Percentiles rank a stretch among this genome's conserved stretches.
Conservation (phyloP, 2,329 filamentous ascomycete genomes). For the Talaromyces piceae region DNA sequence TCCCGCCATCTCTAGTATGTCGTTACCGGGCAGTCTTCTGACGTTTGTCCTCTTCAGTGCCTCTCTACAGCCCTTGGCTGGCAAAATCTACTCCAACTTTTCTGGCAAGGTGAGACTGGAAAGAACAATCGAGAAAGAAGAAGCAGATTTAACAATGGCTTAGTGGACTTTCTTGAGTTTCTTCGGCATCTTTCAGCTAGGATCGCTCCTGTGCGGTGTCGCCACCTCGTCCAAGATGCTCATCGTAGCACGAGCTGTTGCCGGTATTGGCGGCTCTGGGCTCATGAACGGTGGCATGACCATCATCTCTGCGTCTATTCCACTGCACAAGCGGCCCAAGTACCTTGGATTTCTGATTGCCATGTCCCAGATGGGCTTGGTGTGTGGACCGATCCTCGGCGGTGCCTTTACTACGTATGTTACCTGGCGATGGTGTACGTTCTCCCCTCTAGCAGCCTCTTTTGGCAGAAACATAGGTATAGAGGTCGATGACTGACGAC, state of each 20-base stretch:
- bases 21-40: no score
- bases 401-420: constrained; percentile 36
- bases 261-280: constrained; percentile 25
- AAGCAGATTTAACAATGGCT: background rate
- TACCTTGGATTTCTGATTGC: constrained; percentile 12
- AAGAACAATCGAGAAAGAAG: background rate
- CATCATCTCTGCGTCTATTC: constrained; percentile 8
- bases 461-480: no score
- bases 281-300: constrained; percentile 20
- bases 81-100: constrained; percentile 27
- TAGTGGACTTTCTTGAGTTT: constrained; percentile 3
- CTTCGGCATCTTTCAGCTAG: constrained; percentile 31
- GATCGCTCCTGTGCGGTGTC: constrained; percentile 26
- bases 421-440: constrained; percentile 40
- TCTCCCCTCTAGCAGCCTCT: background rate
- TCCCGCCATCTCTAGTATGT: no score
- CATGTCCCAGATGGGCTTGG: constrained; percentile 14
- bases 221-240: constrained; percentile 26
- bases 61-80: constrained; percentile 44
- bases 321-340: constrained; percentile 9
- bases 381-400: constrained; percentile 30
- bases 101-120: constrained; percentile 23
- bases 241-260: constrained; percentile 30
- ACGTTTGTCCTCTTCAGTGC: constrained; percentile 1
- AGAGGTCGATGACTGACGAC: background rate